These are phyloP conservation scores for Boletus rufocinnamomeus DNA, from an alignment of 768 basidiomycete genomes.

Conservation along the genomic window DNA sequence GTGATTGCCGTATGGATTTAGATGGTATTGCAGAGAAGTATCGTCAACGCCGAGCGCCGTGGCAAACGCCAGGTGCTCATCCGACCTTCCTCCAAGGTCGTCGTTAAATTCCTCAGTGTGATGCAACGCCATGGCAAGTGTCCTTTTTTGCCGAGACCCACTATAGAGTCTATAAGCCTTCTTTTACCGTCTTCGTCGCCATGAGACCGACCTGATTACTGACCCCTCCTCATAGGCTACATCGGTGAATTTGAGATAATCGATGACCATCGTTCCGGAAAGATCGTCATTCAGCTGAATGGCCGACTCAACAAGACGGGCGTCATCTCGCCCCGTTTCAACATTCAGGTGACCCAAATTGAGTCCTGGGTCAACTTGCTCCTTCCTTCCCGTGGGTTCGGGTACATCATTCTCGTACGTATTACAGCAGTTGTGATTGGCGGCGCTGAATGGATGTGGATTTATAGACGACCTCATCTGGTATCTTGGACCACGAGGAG, in stretches of 20 bases:
- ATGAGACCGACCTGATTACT: neutral
- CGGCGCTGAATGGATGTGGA: neutral
- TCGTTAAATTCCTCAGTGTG: conserved; percentile 95
- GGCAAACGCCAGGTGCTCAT: conserved; percentile 99
- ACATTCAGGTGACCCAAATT: conserved; percentile 90
- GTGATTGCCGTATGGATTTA: neutral
- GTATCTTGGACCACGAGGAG: conserved; percentile 99
- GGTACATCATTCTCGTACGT: conserved; percentile 90
- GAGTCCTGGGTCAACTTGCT: conserved; percentile 97
- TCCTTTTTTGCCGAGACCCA: neutral
- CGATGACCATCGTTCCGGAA: conserved; percentile 97
- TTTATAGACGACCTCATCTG: conserved; percentile 88
- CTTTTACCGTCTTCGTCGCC: neutral
- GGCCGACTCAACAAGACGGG: conserved; percentile 99
- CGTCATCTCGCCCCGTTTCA: conserved; percentile 99
- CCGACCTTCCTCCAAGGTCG: conserved; percentile 96
- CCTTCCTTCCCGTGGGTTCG: conserved; percentile 94
- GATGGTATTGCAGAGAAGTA: conserved; percentile 72
- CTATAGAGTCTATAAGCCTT: too few species aligned
- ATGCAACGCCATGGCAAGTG: conserved; percentile 97
- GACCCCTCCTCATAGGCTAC: conserved; percentile 63
- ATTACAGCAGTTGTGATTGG: neutral
- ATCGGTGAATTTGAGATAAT: conserved; percentile 99
- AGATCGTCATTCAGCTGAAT: conserved; percentile 98
- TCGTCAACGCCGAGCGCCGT: conserved; percentile 99